Evolutionary conservation across 208 protist genomes (phyloP), one percentile per base, ranked within the genome.

Genomic region (Leishmania tarentolae): DNA sequence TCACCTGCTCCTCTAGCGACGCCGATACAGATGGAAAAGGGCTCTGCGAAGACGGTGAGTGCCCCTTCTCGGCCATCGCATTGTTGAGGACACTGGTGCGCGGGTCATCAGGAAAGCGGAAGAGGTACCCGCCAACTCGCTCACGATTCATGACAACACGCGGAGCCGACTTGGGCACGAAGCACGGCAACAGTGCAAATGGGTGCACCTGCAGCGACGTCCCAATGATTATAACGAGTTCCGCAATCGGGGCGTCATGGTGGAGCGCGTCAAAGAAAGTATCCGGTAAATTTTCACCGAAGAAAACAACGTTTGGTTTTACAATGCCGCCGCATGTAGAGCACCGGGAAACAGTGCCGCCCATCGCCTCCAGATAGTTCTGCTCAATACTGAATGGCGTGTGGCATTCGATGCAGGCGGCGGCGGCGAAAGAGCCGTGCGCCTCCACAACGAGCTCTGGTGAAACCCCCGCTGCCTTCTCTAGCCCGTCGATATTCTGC

Each of bases 221-320:
- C 46, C 98, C 98, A 70, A 99, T 94, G 28, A 99, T 95, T 63
- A 99, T 87, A 17, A 99, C 79, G 2, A 98, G 53, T 66, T 99
- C 94, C 71, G 94, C 95, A 42, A 82, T 75, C 37, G 77, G 72
- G 4, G 97, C 89, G 86, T 98, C 97, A n/a, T 88, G 74, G 13
- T 83, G 65, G 21, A 97, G 63, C 35, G 85, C 75, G 31, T 92
- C 47, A 35, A 94, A 95, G 83, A 99, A 99, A 5, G 83, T 66
- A 21, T 92, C 81, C 2, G 98, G 98, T 19, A 99, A 88, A 47
- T 85, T 79, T 81, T 99, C 98, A 44, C 98, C 98, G 82, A 99
- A 99, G 70, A 99, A 99, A 24, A 99, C 96, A 53, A 99, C 95
- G 83, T 99, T 95, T 8, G 99, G 99, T 84, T 99, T 99, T 7